Base-by-base conservation (phyloP, 495 filamentous ascomycete species). In the Schizothecium vesticola region DNA sequence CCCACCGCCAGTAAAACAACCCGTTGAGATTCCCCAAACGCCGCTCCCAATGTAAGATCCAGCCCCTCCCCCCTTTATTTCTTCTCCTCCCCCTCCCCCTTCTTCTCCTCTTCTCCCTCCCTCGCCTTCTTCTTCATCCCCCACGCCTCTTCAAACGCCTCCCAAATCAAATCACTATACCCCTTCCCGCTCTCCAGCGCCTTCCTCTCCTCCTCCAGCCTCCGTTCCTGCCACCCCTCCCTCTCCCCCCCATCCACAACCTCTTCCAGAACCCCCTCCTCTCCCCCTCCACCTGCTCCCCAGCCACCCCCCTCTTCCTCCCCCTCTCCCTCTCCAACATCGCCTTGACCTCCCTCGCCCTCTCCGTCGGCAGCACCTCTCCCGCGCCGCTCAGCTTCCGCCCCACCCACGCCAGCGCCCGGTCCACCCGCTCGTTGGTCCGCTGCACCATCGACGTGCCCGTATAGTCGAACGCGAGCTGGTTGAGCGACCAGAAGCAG, bases 71-170 rank as follows among this genome's bases (percentile, higher is more conserved):
- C 64, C 12, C 3, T 28, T 51, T 57, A 25, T 61, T 56, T 29
- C 56, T 67, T 65, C 68, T 57, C 36, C 5, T 63, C 67, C 33
- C 43, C 70, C 19, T 22, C n/a, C 64, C 59, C 56, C 21, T 61
- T 13, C 36, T 62, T 22, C 11, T 63, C 58, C 2, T 29, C 62
- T 36, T 36, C 56, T 51, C 73, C 63, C n/a, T 67, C 63, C 6
- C 21, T 70, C 60, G 63, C 59, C 67, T 58, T 62, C 58, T 74
- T 59, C n/a, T 51, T 74, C 71, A 65, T 78, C 67, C 73, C 61
- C 87, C 86, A 92, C 56, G 93, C 94, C 78, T 97, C 92, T 83
- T 85, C 88, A 56, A 96, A 86, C 85, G 94, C 90, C 71, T 93
- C 91, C 78, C 86, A 84, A 70, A 97, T 97, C 79, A 97, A 80